Conservation (phyloP, 768 basidiomycete species). For the Lactifluus volemus region DNA sequence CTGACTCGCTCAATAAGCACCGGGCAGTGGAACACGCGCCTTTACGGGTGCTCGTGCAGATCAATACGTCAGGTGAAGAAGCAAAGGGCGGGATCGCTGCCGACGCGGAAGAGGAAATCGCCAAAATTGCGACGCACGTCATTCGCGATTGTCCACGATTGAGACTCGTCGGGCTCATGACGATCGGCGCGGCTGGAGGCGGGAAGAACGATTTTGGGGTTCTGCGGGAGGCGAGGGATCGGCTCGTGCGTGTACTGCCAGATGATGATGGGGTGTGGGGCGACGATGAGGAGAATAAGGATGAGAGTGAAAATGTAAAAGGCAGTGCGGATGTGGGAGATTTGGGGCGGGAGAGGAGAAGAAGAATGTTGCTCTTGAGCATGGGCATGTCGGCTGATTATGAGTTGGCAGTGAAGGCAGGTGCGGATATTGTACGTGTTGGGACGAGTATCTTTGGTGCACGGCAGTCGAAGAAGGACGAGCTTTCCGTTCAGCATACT, state of each 20-base stretch:
- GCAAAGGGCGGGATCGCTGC: conserved; percentile 71
- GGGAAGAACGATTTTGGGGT: conserved; percentile 68
- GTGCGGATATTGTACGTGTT: conserved; percentile 83
- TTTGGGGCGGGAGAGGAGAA: conserved; percentile 27
- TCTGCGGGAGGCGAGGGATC: conserved; percentile 55
- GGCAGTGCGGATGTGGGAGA: conserved; percentile 18
- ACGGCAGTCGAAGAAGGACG: conserved; percentile 11
- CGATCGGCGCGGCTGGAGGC: conserved; percentile 68
- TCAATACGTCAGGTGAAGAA: conserved; percentile 94
- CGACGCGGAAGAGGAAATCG: conserved; percentile 29
- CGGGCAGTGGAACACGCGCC: conserved; percentile 48
- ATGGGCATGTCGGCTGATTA: conserved; percentile 99
- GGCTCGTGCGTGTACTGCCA: conserved; percentile 41
- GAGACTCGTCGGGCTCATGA: conserved; percentile 85
- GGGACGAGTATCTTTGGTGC: conserved; percentile 55
- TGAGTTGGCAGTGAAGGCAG: conserved; percentile 72
- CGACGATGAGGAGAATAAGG: conserved; percentile 15
- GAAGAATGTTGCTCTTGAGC: conserved; percentile 45
- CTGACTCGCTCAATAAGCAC: conserved; percentile 68
- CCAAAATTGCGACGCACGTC: conserved; percentile 62
- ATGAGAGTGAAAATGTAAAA: too few relatives aligned
- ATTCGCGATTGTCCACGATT: conserved; percentile 65
- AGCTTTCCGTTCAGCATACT: neutral
- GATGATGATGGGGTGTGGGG: conserved; percentile 18
- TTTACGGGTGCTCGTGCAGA: conserved; percentile 80